Base-by-base conservation (phyloP, 2,329 filamentous ascomycete genomes). In the Lojkania enalia region DNA sequence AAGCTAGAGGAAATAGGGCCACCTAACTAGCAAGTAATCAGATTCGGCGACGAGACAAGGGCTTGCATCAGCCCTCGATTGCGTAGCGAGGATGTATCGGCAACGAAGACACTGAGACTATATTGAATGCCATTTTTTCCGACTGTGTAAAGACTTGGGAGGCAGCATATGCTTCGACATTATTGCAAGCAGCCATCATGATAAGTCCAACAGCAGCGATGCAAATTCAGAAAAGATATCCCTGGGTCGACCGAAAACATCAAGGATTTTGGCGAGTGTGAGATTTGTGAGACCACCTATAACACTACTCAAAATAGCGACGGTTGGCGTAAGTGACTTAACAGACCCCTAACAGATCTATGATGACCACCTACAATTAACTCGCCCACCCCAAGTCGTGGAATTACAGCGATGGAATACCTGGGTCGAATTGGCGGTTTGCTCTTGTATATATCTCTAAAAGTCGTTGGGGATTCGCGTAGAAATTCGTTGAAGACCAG, bases 131-230 rank as follows among this genome's bases (percentile, higher is more conserved):
- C 82, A 5, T 79, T 77, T 33, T 49, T 57, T 0, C 85, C 85
- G 18, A 86, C 78, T 20, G 76, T 76, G 57, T 85, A 86, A 88
- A 84, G 1, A 87, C 82, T 46, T 81, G 75, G 1, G 81, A 81
- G 1, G 83, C 83, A 32, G 80, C 81, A 60, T 83, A 87, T 0
- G 76, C 80, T 48, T 78, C 67, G 12, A 86, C 76, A 42, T 77
- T 77, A 3, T 75, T 74, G 62, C 79, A 86, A 0, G 74, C 75
- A 9, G 86, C 85, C 75, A 86, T 85, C 70, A 88, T 75, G 14
- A 85, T 83, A 64, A 88, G 39, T 0, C 58, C 57, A 3, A 59
- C 33, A 4, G 49, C 53, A 0, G 46, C 23, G 23, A 27, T 7
- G 23, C 23, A 7, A n/a, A 27, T n/a, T n/a, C 7, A 7, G 23